Percentiles rank a stretch among this genome's conserved stretches.
Evolutionary conservation across 2,329 filamentous ascomycete genomes (phyloP).

Genomic region (Neopestalotiopsis clavispora): DNA sequence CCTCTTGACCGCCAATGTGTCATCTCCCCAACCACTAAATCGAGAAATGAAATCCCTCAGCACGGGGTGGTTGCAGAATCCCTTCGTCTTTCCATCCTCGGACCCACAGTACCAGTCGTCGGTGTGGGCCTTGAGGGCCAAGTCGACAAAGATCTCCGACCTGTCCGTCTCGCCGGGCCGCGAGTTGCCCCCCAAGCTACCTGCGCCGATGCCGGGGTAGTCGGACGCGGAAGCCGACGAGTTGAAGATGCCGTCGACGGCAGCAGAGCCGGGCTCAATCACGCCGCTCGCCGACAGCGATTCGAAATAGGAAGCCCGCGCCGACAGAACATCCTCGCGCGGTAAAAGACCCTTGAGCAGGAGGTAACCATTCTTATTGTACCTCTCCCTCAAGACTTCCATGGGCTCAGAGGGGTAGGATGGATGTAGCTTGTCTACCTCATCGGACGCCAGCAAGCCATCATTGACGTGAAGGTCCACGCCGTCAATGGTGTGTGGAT

Average conservation of each 20-base stretch:
- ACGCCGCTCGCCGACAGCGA: slow-evolving; percentile 43
- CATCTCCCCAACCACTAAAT: slow-evolving; percentile 58
- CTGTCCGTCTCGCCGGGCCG: slow-evolving; percentile 19
- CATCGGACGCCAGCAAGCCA: neutral
- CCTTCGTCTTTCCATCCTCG: slow-evolving; percentile 39
- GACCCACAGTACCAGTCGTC: slow-evolving; percentile 49
- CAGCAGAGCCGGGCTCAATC: slow-evolving; percentile 40
- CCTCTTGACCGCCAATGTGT: slow-evolving; percentile 50
- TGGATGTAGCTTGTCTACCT: neutral
- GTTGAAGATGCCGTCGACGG: slow-evolving; percentile 48
- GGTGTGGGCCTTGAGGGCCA: slow-evolving; percentile 58
- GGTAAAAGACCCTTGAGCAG: slow-evolving; percentile 47
- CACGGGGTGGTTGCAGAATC: slow-evolving; percentile 57
- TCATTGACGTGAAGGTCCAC: slow-evolving; percentile 15
- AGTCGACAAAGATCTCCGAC: slow-evolving; percentile 40
- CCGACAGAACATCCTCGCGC: slow-evolving; percentile 46
- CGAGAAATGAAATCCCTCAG: slow-evolving; percentile 53
- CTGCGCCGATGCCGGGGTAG: slow-evolving; percentile 38
- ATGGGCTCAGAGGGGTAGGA: neutral
- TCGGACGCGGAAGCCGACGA: slow-evolving; percentile 34
- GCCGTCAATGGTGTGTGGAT: slow-evolving; percentile 18
- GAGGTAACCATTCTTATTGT: slow-evolving; percentile 42
- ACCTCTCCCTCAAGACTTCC: neutral
- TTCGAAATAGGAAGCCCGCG: slow-evolving; percentile 44
- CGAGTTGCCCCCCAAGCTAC: slow-evolving; percentile 37